These are phyloP conservation scores for Magnolia sinica DNA, from an alignment of 164 flowering plant species.

Conservation along the genomic window DNA sequence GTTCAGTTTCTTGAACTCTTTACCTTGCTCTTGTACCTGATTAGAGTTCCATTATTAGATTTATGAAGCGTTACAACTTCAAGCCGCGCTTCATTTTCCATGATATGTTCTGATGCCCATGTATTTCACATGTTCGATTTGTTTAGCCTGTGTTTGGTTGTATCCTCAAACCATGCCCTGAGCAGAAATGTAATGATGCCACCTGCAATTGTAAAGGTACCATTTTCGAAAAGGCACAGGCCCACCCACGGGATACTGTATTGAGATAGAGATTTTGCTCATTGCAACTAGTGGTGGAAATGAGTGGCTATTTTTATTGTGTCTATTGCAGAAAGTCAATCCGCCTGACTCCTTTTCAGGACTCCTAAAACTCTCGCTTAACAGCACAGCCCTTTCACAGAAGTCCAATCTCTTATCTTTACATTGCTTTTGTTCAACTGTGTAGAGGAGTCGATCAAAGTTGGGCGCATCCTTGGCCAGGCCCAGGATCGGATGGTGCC, in stretches of 20 bases:
- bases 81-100: neutral
- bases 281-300: neutral
- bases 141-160: no score
- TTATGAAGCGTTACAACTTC: neutral
- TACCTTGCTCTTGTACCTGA: neutral
- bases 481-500: constrained; percentile 75
- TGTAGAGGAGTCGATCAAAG: constrained; percentile 54
- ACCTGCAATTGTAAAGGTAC: no score
- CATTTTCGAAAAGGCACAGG: no score
- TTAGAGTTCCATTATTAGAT: neutral
- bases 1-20: constrained; percentile 29
- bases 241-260: neutral
- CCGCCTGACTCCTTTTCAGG: no score
- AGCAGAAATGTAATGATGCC: no score
- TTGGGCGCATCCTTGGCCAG: constrained; percentile 68
- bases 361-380: no score
- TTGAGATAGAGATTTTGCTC: neutral
- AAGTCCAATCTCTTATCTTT: neutral
- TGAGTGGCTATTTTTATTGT: neutral
- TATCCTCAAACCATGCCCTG: no score
- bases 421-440: constrained; percentile 7
- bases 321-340: neutral
- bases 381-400: no score
- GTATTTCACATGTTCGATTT: neutral
- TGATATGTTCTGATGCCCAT: neutral